phyloP scores from a whole-genome alignment of 345 rosid species.

The Syzygium aromaticum region DNA sequence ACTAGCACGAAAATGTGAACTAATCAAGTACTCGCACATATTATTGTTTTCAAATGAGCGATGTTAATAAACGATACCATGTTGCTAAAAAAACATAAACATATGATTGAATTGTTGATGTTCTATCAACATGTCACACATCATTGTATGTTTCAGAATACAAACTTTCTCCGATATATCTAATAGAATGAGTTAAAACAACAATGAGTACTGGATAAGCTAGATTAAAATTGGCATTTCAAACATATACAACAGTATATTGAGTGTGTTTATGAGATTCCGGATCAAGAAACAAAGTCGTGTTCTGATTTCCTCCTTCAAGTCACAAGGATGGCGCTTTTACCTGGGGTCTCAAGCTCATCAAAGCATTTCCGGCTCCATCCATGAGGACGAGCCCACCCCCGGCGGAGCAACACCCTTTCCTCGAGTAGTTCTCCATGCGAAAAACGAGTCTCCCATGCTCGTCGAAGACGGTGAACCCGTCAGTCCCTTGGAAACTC shows the following conservation, averaged over 20 bases:
- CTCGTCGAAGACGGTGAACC: conserved; percentile 39
- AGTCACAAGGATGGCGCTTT: neutral
- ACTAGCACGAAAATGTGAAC: neutral
- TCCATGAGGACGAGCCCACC: conserved; percentile 43
- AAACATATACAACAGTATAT: neutral
- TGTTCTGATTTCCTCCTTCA: neutral
- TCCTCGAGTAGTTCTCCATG: conserved; percentile 48
- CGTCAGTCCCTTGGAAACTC: conserved; percentile 54
- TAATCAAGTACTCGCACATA: too few species aligned
- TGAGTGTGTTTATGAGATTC: neutral
- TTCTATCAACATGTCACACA: neutral
- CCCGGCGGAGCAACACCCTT: neutral
- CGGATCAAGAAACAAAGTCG: neutral
- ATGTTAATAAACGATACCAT: too few species aligned
- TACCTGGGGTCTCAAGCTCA: conserved; percentile 36
- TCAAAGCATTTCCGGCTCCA: conserved; percentile 35
- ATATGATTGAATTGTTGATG: neutral
- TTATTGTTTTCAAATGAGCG: neutral
- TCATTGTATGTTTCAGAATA: neutral
- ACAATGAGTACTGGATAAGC: neutral
- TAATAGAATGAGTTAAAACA: neutral
- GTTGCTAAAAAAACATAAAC: neutral
- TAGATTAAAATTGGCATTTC: neutral
- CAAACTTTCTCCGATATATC: neutral
- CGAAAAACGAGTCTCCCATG: conserved; percentile 31